Base-by-base conservation (phyloP, 1,284 basidiomycete species). In the Rugosomyces carneus region DNA sequence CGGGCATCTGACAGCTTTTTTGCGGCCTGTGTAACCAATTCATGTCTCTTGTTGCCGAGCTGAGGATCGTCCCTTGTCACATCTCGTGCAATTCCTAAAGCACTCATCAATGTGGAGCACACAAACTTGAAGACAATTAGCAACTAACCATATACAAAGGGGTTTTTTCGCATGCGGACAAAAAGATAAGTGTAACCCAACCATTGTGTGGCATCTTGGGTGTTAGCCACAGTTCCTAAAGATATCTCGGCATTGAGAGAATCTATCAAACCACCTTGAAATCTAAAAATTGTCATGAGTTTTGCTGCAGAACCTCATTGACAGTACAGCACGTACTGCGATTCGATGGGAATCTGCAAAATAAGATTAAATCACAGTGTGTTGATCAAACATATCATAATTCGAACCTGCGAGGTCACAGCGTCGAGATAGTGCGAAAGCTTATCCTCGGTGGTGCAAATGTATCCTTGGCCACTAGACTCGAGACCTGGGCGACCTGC, bases 401-500 rank as follows among this genome's bases (percentile, higher is more conserved):
- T 9, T 45, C 72, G 52, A 56, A 84, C 90, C 73, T 93, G 90
- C 3, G 93, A 88, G 40, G 86, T 89, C 50, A 97, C 85, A 13
- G 87, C 82, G 56, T 93, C 81, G 24, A 97, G 77, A 59, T 99
- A 99, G 65, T 99, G 93, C 3, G 81, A 73, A 10, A 99, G 76
- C 64, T 95, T 98, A 59, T 99, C 96, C 29, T 88, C 81, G 0
- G 88, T 84, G 0, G 96, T 99, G 55, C 92, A 95, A 54, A 99
- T 97, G 64, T 91, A 99, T 3, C 96, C 95, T 54, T 95, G 93
- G 62, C 96, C 96, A 52, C 93, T 93, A 11, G 80, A 84, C 66
- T 99, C 96, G 53, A 97, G 78, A 11, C 96, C 96, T 0, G 96
- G 96, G 48, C 96, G 85, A 60, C 96, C 96, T 47, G 95, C 96